These are phyloP conservation scores for Nyctanthes arbortristis DNA, from an alignment of 257 asterid genomes.

Conservation along the genomic window DNA sequence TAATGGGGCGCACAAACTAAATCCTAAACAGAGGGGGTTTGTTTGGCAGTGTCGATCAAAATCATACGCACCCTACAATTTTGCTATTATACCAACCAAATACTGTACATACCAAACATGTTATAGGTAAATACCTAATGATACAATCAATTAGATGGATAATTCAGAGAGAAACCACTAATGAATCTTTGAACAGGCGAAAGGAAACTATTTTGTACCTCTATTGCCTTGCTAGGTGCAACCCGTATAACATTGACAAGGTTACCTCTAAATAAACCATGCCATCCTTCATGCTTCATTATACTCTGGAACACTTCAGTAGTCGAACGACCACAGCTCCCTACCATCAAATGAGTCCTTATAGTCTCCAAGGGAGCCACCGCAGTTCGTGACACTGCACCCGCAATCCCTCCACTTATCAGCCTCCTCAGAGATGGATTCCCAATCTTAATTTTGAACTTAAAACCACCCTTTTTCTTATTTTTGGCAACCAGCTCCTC, in stretches of 20 bases:
- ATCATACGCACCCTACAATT: too few relatives aligned
- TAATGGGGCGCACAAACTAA: not conserved
- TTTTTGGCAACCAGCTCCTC: conserved; percentile 21
- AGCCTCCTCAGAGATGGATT: conserved; percentile 48
- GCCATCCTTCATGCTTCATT: conserved; percentile 51
- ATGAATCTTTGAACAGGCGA: not conserved
- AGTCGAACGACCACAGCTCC: conserved; percentile 44
- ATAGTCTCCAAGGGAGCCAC: conserved; percentile 58
- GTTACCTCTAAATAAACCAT: conserved; percentile 55
- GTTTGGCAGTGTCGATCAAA: too few relatives aligned
- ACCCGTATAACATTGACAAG: conserved; percentile 53
- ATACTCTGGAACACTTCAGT: conserved; percentile 46
- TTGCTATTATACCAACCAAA: not conserved
- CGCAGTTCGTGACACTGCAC: conserved; percentile 44
- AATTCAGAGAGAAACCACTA: not conserved
- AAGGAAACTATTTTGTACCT: conserved; percentile 26
- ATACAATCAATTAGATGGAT: not conserved
- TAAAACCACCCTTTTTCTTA: conserved; percentile 34
- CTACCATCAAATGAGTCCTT: conserved; percentile 57
- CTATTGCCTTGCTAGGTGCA: conserved; percentile 62
- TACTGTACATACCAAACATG: not conserved
- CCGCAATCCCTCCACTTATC: conserved; percentile 57
- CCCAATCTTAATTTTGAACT: conserved; percentile 35
- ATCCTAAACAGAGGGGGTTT: not conserved
- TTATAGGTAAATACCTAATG: not conserved